Evolutionary conservation across 768 basidiomycete genomes (phyloP), one percentile per base, ranked within the genome.

Genomic region (Russula abietina): DNA sequence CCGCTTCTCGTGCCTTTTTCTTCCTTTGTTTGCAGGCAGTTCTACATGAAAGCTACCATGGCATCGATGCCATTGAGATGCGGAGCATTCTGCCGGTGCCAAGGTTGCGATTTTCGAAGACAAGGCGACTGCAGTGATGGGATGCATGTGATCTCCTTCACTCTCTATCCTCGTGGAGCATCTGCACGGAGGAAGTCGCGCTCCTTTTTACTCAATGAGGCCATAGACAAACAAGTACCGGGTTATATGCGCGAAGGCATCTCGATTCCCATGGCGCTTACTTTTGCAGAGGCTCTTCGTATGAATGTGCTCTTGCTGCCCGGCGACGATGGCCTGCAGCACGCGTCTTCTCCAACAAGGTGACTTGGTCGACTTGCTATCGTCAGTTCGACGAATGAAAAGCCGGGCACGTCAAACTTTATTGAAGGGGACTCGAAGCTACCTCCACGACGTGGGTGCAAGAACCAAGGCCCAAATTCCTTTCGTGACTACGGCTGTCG

Each of bases 271-370:
- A 91, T 96, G 33, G 95, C 93, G 4, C 80, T 98, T 61, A 95
- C 93, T 1, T 96, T 98, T 72, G 92, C 94, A 11, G 92, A 97
- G 71, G 83, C 83, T 49, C 77, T 97, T 51, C 84, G 84, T 14
- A 87, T 93, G 59, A 97, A 94, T 70, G 91, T 97, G 10, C 73
- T 95, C 60, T 77, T 98, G 22, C 79, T 98, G 30, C 96, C 94
- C 0, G 91, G 91, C 2, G 93, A 98, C 70, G 96, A 98, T 67
- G 96, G 95, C 68, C 91, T 92, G 46, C 92, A 93, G 88, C 91
- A 70, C 66, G 89, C 83, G 1, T 17, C 49, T 12, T 19, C 26
- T 11, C 30, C 0, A 22, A 36, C 33, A 32, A 6, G 16, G 19
- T 32, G 26, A 14, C 43, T 38, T 17, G 3, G 12, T 30, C 2